Evolutionary conservation across 768 basidiomycete genomes (phyloP).

Genomic region (Kwoniella heveanensis): DNA sequence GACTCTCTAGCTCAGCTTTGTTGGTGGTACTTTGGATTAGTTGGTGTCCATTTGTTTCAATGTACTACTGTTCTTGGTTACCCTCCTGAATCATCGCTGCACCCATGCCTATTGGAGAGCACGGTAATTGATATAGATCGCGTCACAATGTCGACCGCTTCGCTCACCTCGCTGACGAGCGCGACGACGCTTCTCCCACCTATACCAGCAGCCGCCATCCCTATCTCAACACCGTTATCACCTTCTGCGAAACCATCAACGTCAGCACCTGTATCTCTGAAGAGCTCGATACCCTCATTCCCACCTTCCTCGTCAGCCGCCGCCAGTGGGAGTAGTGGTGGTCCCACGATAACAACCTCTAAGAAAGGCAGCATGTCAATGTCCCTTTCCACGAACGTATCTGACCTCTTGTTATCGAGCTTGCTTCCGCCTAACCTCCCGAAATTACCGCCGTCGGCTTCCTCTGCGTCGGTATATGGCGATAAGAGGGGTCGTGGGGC

Average conservation of each 20-base stretch:
- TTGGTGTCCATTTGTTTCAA: too few relatives aligned
- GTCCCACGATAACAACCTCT: not conserved
- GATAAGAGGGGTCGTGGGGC: slow-evolving; percentile 17
- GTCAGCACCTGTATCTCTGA: slow-evolving; percentile 4
- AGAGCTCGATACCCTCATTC: slow-evolving; percentile 53
- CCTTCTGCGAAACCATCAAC: slow-evolving; percentile 1
- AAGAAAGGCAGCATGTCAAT: slow-evolving; percentile 26
- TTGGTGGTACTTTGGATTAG: not conserved
- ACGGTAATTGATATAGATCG: too few relatives aligned
- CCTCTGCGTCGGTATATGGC: not conserved
- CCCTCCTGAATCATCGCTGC: too few relatives aligned
- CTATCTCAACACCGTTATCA: slow-evolving; percentile 27
- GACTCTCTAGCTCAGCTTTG: not conserved
- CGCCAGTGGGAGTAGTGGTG: not conserved
- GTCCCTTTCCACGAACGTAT: slow-evolving; percentile 39
- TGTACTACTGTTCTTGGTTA: too few relatives aligned
- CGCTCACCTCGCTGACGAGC: not conserved
- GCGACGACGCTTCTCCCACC: slow-evolving; percentile 47
- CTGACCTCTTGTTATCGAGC: slow-evolving; percentile 52
- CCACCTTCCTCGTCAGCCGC: slow-evolving; percentile 52
- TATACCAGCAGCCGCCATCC: slow-evolving; percentile 57
- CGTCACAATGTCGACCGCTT: not conserved
- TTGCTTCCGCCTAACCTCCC: slow-evolving; percentile 48
- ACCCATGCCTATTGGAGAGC: too few relatives aligned
- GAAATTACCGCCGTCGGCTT: slow-evolving; percentile 29